Conservation (phyloP, 345 rosid genomes). For the Moricandia moricandioides region DNA sequence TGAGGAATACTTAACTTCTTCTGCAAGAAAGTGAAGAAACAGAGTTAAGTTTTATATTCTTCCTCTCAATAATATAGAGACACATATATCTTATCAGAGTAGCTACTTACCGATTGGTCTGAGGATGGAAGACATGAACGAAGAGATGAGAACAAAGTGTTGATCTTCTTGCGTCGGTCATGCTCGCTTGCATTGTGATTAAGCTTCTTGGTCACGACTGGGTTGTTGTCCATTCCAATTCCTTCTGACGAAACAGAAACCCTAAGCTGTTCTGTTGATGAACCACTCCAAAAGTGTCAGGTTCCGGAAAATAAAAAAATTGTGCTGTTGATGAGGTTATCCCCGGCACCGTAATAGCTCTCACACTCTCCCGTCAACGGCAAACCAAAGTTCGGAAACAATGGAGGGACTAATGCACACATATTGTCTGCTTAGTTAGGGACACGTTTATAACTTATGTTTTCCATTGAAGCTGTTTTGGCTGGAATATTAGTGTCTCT, state of each 20-base stretch:
- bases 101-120: slow-evolving; percentile 43
- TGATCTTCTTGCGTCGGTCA: slow-evolving; percentile 62
- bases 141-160: slow-evolving; percentile 52
- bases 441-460: neutral
- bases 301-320: slow-evolving; percentile 31
- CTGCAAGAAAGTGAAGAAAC: neutral
- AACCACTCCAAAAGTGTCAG: slow-evolving; percentile 23
- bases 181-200: slow-evolving; percentile 76
- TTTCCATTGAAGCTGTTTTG: neutral
- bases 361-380: slow-evolving; percentile 33
- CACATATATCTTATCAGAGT: neutral
- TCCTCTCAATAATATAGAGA: neutral
- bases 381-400: slow-evolving; percentile 36
- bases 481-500: slow-evolving; percentile 6
- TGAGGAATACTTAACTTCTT: neutral
- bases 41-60: neutral
- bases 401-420: slow-evolving; percentile 40
- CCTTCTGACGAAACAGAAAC: slow-evolving; percentile 28
- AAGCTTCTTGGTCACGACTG: slow-evolving; percentile 47
- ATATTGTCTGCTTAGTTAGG: neutral
- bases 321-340: slow-evolving; percentile 3
- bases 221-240: neutral
- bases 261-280: slow-evolving; percentile 8
- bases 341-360: slow-evolving; percentile 21
- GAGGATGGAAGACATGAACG: slow-evolving; percentile 58